Base-by-base conservation (phyloP, 805 yeast species). In the Metschnikowia gelsemii region DNA sequence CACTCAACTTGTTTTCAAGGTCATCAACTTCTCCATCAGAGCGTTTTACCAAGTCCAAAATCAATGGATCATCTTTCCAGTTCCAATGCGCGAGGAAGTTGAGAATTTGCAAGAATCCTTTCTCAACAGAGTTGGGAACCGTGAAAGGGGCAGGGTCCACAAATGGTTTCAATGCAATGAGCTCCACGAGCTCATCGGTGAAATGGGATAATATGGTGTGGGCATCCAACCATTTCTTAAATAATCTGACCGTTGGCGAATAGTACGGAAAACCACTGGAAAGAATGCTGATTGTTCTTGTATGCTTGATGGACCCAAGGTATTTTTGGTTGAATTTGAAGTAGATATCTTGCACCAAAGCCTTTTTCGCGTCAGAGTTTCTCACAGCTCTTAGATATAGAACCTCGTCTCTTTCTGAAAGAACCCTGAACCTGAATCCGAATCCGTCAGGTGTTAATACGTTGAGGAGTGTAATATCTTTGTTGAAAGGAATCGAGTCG, bases 41-140 rank as follows among this genome's bases (percentile, higher is more conserved):
- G 17, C 61, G 62, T 46, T 77, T 80, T 11, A 83, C 80, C 51
- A 87, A 65, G 56, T 93, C 97, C 46, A 93, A 64, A 40, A 90
- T 77, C 46, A 93, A 65, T 1, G 96, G 84, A 34, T 84, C 88
- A 48, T 86, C 95, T 54, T 79, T 84, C 99, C 99, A 93, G 61
- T 93, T 89, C 99, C 99, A 93, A 31, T 64, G 65, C 19, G 95
- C 75, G 32, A 93, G 61, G 54, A 84, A 86, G 34, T 77, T 69
- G 27, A 93, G 59, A 9, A 82, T 75, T 45, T 93, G 81, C 44
- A 87, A 66, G 58, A 93, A 88, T 5, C 96, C 99, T 41, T 84
- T 75, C 47, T 80, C 82, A 7, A 84, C 80, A 41, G 91, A 81
- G 20, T 83, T 78, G 3, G 99, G 98, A 2, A 79, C 75, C 1